Conservation (phyloP, 192 early-diverging fungal species). For the Anaeromyces robustus region DNA sequence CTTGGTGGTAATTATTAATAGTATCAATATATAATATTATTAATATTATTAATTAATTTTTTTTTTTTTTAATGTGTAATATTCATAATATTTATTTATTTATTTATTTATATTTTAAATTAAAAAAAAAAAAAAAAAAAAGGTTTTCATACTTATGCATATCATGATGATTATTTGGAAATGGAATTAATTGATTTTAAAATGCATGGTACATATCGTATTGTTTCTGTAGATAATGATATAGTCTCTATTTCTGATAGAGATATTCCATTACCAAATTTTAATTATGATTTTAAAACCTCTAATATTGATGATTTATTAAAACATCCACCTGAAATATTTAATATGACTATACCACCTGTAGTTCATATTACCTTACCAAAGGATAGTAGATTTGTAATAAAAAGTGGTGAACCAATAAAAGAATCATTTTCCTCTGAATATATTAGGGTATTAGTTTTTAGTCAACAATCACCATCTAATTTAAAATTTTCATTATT, state of each 20-base stretch:
- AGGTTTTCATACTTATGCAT: constrained; percentile 43
- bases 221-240: constrained; percentile 76
- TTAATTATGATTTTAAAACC: constrained; percentile 29
- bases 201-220: constrained; percentile 66
- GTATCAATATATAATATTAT: constrained; percentile 23
- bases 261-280: constrained; percentile 32
- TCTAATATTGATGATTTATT: neutral
- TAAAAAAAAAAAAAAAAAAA: too few species aligned
- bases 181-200: constrained; percentile 85
- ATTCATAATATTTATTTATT: neutral
- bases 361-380: constrained; percentile 75
- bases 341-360: constrained; percentile 23
- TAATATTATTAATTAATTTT: constrained; percentile 5
- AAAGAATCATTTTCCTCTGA: constrained; percentile 36
- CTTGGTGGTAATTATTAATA: constrained; percentile 32
- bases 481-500: constrained; percentile 19
- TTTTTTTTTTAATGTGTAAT: too few species aligned
- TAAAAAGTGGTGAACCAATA: constrained; percentile 57
- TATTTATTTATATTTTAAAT: neutral
- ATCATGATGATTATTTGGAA: constrained; percentile 55
- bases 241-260: constrained; percentile 67
- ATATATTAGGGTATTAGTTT: constrained; percentile 65
- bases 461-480: constrained; percentile 24
- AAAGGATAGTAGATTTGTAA: constrained; percentile 61
- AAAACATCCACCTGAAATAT: constrained; percentile 13